These are phyloP conservation scores for Ceratocystis albifundus DNA, from an alignment of 2,329 filamentous ascomycete genomes.

Conservation along the genomic window DNA sequence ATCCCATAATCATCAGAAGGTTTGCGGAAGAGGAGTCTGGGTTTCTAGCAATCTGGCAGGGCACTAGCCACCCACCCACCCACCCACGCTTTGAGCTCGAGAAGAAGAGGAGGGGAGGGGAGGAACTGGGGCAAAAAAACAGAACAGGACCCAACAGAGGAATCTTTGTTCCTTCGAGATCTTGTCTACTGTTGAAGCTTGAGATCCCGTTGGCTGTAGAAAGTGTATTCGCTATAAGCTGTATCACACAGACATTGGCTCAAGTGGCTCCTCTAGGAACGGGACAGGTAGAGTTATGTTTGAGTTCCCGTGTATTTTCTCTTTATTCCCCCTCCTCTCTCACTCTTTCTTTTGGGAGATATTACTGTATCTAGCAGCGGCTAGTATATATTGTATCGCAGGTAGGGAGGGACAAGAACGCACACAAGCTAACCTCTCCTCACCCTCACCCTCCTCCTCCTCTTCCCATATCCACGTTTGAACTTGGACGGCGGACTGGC, in stretches of 20 bases:
- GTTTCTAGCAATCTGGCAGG: slow-evolving; percentile 9
- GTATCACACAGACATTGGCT: slow-evolving; percentile 4
- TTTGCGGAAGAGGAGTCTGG: neutral
- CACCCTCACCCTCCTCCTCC: neutral
- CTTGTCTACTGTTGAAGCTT: neutral
- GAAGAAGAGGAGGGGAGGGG: too few relatives aligned
- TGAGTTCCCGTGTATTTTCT: too few relatives aligned
- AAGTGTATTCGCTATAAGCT: slow-evolving; percentile 3
- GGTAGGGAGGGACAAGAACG: too few relatives aligned
- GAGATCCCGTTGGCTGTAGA: neutral
- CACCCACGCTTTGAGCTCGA: neutral
- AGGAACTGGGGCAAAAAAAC: neutral
- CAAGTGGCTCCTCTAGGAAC: neutral
- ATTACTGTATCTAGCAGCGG: neutral
- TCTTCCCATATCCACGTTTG: neutral
- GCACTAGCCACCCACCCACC: slow-evolving; percentile 4
- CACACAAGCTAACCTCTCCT: neutral
- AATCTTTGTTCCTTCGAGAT: slow-evolving; percentile 7
- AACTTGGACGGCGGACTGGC: neutral
- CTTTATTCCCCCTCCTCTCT: neutral
- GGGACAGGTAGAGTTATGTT: too few relatives aligned
- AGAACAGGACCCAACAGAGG: neutral
- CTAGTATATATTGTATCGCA: neutral
- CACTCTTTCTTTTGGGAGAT: neutral
- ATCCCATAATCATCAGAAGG: neutral